Evolutionary conservation across 768 basidiomycete genomes (phyloP), one percentile per base, ranked within the genome.

Genomic region (Kondoa malvinella): DNA sequence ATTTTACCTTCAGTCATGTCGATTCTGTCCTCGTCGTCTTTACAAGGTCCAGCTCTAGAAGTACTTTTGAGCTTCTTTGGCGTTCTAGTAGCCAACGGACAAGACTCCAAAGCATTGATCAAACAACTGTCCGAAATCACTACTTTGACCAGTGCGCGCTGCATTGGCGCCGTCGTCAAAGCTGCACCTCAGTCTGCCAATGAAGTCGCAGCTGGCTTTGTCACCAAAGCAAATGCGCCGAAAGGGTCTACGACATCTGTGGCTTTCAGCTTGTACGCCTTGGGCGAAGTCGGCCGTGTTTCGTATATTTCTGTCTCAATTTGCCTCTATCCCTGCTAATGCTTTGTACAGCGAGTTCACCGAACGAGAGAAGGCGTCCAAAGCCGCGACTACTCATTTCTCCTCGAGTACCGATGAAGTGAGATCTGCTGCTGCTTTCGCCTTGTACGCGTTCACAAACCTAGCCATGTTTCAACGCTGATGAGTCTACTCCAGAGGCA

Each of bases 261-360:
- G 4, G 85, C 90, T 33, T 82, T 99, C 27, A 88, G 89, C 72
- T 80, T 97, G 66, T 80, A 95, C 16, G 86, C 90, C 56, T 81
- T 97, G 63, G 95, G 95, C 60, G 95, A 97, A 77, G 82, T 97
- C 56, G 95, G 94, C 33, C 86, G 92, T 34, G 86, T 85, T 73
- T 85, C 89, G 92, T 95, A 68, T 69, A 84, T 79, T 50, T 0
- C 26, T 40, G 57, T 34, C 15, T 17, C 65, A n/a, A 2, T 4
- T 64, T 70, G 31, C 66, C 57, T 30, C 69, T 4, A 67, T 58
- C 26, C 66, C 66, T 32, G 69, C 16, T 58, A 0, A 32, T 32
- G 34, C 34, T 66, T 57, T 56, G 61, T 59, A n/a, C 72, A 97
- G 92, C 71, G 94, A 97, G 73, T 86, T 97, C 83, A 84, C 86